These are phyloP conservation scores for Candida easanensis DNA, from an alignment of 805 yeast species.

Conservation along the genomic window DNA sequence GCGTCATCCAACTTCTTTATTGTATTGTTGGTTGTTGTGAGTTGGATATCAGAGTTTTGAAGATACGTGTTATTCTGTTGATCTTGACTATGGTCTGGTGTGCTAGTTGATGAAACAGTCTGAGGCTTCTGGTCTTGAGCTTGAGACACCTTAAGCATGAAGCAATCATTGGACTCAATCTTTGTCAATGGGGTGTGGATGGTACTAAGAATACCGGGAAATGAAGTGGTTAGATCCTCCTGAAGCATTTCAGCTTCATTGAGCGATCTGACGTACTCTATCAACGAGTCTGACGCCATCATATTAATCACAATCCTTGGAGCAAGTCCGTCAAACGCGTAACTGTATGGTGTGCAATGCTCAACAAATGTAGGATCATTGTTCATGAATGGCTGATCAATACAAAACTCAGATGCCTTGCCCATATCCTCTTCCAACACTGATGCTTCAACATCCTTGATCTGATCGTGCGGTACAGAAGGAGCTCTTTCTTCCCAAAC, in stretches of 20 bases:
- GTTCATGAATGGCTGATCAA: slow-evolving; percentile 20
- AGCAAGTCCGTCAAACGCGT: slow-evolving; percentile 1
- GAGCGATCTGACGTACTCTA: background rate
- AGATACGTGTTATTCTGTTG: background rate
- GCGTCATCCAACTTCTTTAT: background rate
- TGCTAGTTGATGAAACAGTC: background rate
- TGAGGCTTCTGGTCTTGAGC: background rate
- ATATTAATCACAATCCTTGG: background rate
- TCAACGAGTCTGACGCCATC: background rate
- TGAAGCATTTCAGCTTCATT: background rate
- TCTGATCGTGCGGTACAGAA: background rate
- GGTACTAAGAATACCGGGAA: background rate
- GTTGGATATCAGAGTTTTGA: slow-evolving; percentile 1
- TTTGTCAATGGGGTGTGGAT: background rate
- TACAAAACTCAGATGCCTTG: slow-evolving; percentile 18
- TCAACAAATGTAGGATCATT: slow-evolving; percentile 19
- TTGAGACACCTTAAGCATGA: background rate
- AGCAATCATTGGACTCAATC: background rate
- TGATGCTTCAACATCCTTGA: slow-evolving; percentile 1
- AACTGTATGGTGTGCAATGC: slow-evolving; percentile 11
- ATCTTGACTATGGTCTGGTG: background rate
- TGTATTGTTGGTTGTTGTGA: background rate
- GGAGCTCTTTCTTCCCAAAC: background rate
- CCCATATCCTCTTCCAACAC: slow-evolving; percentile 14
- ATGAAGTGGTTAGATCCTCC: background rate